Evolutionary conservation across 495 filamentous ascomycete species (phyloP).

Genomic region (Aspergillus mulundensis): DNA sequence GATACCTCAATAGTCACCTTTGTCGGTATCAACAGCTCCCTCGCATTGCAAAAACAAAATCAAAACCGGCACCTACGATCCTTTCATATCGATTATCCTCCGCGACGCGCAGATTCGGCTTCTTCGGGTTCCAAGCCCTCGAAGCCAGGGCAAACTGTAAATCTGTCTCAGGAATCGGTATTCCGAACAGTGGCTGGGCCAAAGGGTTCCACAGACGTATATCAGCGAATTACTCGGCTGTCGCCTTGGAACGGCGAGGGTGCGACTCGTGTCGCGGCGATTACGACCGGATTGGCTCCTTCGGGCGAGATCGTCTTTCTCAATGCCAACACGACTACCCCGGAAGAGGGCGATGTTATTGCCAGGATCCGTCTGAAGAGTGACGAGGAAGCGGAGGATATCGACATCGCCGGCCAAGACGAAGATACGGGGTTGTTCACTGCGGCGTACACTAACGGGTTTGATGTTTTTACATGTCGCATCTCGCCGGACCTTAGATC

Average conservation of each 20-base stretch:
- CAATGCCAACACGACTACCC: constrained; percentile 50
- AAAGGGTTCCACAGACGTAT: constrained; percentile 54
- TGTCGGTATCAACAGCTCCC: constrained; percentile 83
- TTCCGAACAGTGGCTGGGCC: constrained; percentile 52
- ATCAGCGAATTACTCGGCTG: constrained; percentile 73
- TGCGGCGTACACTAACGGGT: constrained; percentile 75
- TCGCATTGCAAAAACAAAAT: constrained; percentile 61
- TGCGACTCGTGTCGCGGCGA: constrained; percentile 60
- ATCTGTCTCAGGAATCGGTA: constrained; percentile 55
- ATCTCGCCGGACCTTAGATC: constrained; percentile 36
- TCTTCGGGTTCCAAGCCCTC: background rate
- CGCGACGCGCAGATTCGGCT: constrained; percentile 10
- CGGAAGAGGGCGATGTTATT: constrained; percentile 55
- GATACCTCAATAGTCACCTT: constrained; percentile 59
- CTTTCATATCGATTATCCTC: constrained; percentile 59
- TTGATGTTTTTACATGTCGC: constrained; percentile 58
- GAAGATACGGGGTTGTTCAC: constrained; percentile 52
- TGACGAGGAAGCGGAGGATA: constrained; percentile 71
- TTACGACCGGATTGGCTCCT: constrained; percentile 68
- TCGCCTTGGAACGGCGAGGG: constrained; percentile 53
- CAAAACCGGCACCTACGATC: constrained; percentile 85
- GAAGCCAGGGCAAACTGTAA: constrained; percentile 45
- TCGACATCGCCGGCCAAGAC: constrained; percentile 65
- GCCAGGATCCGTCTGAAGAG: constrained; percentile 59
- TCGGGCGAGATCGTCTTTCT: constrained; percentile 78